Evolutionary conservation across 257 asterid species (phyloP).

Genomic region (Solanum clarkiae): DNA sequence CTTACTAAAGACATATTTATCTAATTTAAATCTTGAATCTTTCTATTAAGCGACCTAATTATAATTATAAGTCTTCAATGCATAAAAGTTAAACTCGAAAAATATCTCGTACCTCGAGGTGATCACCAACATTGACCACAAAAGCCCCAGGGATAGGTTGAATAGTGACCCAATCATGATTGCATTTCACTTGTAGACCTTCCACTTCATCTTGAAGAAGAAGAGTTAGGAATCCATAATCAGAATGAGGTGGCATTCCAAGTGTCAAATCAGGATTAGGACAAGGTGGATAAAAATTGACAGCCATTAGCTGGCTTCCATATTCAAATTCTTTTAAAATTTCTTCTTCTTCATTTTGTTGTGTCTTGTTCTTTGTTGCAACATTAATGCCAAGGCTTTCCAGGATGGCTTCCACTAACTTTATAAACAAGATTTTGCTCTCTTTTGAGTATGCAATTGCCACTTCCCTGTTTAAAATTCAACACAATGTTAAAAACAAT

Average conservation of each 20-base stretch:
- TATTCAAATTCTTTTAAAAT: slow-evolving; percentile 37
- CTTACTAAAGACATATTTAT: background rate
- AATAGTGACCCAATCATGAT: slow-evolving; percentile 45
- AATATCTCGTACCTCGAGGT: slow-evolving; percentile 54
- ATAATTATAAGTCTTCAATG: accelerated
- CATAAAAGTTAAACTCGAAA: background rate
- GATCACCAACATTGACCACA: slow-evolving; percentile 90
- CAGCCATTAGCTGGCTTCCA: slow-evolving; percentile 86
- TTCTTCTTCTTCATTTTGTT: background rate
- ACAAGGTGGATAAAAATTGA: slow-evolving; percentile 80
- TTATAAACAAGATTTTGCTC: slow-evolving; percentile 37
- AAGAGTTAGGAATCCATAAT: slow-evolving; percentile 71
- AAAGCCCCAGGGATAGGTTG: slow-evolving; percentile 76
- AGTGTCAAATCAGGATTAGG: slow-evolving; percentile 83
- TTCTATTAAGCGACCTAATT: background rate
- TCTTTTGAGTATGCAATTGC: slow-evolving; percentile 42
- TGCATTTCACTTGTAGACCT: slow-evolving; percentile 57
- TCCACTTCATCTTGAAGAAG: slow-evolving; percentile 78
- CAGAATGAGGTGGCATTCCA: slow-evolving; percentile 94
- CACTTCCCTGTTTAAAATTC: slow-evolving; percentile 29
- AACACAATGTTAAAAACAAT: background rate
- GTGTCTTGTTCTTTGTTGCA: slow-evolving; percentile 14
- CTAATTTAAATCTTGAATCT: background rate
- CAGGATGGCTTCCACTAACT: slow-evolving; percentile 56
- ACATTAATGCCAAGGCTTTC: slow-evolving; percentile 52